Evolutionary conservation across 2,329 filamentous ascomycete genomes (phyloP), one percentile per base, ranked within the genome.

Genomic region (Colletotrichum melonis): DNA sequence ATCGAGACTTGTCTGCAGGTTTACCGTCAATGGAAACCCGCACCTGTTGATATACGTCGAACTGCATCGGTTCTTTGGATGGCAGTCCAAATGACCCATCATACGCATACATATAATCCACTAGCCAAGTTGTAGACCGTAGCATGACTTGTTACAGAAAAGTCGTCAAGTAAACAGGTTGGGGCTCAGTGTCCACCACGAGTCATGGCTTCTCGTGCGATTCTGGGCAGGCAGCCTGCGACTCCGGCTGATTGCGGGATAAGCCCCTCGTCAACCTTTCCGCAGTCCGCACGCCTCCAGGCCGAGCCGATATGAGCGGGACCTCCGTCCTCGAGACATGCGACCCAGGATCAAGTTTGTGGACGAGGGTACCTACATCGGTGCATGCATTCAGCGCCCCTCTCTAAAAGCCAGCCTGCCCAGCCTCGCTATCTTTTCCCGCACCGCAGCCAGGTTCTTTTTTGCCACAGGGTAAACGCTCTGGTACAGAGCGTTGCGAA

Each of bases 371-470:
- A 56, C 65, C 58, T 72, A 58, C 38, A 67, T 58, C 63, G 24
- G 7, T 46, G 32, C 42, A 59, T 46, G 14, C 26, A 57, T 69
- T 72, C 69, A 59, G 58, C 59, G 42, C 46, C 46, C 65, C 42
- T 35, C 55, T 28, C 32, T 55, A 59, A n/a, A 42, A 54, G 66
- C 54, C 55, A 63, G 54, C 42, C 42, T 30, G 30, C 66, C 70
- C 42, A 64, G 59, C 70, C 70, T 69, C 42, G 49, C 69, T 69
- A 58, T 69, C 58, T 72, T 65, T 62, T 55, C 49, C 59, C 70
- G 57, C 54, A 35, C 30, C 28, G 32, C 70, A 42, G 55, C 42
- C 66, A 64, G 46, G 59, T 24, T 64, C 55, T 32, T n/a, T 62
- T 62, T 54, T 59, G 59, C 65, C 38, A 72, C 19, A 69, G 38